Base-by-base conservation (phyloP, 2,329 filamentous ascomycete genomes). In the Colletotrichum australisinense region DNA sequence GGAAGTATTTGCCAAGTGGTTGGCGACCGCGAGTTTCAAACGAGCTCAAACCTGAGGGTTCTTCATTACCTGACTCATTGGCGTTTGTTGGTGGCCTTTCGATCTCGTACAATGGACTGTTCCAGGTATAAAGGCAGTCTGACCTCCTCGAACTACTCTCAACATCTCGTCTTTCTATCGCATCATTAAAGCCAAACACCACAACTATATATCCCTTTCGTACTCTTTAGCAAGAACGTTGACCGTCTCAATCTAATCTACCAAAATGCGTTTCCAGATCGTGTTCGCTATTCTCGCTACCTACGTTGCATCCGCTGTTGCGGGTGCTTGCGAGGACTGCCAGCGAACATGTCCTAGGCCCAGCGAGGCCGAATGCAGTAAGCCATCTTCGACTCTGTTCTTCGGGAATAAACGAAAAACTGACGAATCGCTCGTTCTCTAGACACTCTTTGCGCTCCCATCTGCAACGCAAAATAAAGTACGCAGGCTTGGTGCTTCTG, bases 401-500 rank as follows among this genome's bases (percentile, higher is more conserved):
- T 1, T n/a, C 0, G 9, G n/a, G 3, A 24, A 6, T 5, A 1
- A 46, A 8, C 3, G 2, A 14, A 12, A 22, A 2, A 5, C 16
- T 24, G n/a, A 38, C 30, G 12, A 3, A 28, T n/a, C 5, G 2
- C 1, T 19, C 42, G 0, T 4, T 1, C 1, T 11, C 5, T 16
- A 70, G 63, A 70, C 14, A 14, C 62, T 3, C 22, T 32, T 1
- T 70, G 68, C 42, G 68, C 68, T 16, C 67, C 62, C 28, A 59
- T 66, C n/a, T 70, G 67, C 67, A 70, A 70, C 16, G 53, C 24
- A 24, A 59, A 58, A 60, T 60, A 38, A 59, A 58, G 53, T 60
- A 28, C 30, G 22, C 11, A n/a, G 16, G 32, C 11, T 35, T 35
- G 32, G 32, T 12, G 11, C 32, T 35, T 35, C n/a, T 24, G 16